Conservation (phyloP, 208 protist genomes). For the Leishmania gerbilli region DNA sequence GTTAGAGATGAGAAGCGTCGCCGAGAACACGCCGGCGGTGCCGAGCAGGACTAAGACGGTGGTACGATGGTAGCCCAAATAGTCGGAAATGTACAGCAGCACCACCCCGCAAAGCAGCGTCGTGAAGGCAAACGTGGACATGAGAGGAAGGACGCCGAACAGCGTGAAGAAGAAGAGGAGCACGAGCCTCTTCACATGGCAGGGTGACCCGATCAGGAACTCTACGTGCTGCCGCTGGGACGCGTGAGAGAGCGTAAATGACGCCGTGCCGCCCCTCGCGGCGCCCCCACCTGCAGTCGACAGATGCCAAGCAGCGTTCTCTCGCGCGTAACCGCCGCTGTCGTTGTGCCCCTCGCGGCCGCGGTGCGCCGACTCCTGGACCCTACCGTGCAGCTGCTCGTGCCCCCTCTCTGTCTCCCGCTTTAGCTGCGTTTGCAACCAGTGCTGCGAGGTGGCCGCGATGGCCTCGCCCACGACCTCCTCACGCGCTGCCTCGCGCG, state of each 20-base stretch:
- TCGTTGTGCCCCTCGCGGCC: not conserved
- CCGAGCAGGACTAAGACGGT: constrained; percentile 56
- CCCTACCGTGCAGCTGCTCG: constrained; percentile 18
- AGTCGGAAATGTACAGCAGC: constrained; percentile 81
- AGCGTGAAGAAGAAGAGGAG: constrained; percentile 60
- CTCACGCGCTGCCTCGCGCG: constrained; percentile 39
- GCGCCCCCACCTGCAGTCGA: not conserved
- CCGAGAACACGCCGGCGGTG: constrained; percentile 45
- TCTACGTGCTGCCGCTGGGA: constrained; percentile 22
- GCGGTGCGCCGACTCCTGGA: not conserved
- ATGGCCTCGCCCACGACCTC: constrained; percentile 48
- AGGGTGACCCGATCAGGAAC: constrained; percentile 43
- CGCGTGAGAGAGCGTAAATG: not conserved
- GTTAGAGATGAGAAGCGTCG: constrained; percentile 74
- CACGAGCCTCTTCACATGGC: constrained; percentile 33
- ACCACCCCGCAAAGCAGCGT: constrained; percentile 65
- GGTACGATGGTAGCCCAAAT: constrained; percentile 62
- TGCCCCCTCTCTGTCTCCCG: constrained; percentile 22
- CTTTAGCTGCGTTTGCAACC: constrained; percentile 44
- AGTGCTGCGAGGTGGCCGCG: constrained; percentile 45
- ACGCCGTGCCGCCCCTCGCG: not conserved
- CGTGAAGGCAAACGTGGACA: constrained; percentile 67
- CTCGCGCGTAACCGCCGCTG: constrained; percentile 14
- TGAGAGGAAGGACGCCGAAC: constrained; percentile 78
- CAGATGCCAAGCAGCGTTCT: constrained; percentile 11